Evolutionary conservation across 2,329 filamentous ascomycete genomes (phyloP), one percentile per base, ranked within the genome.

Genomic region (Aspergillus latus): DNA sequence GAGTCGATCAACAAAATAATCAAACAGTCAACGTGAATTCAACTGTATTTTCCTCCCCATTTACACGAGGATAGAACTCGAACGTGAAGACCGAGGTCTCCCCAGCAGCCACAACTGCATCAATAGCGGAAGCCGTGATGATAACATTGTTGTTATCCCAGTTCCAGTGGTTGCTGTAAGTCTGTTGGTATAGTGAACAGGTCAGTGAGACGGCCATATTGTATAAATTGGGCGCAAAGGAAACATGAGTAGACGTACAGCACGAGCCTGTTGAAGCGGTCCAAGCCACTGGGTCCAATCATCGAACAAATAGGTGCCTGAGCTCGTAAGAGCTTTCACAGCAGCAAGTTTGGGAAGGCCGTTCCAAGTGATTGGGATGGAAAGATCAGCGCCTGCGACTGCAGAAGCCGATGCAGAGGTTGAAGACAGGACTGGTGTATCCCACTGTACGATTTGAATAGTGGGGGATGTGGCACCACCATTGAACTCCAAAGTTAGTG

Each of bases 251-350:
- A 16, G 15, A 62, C 60, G 61, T 60, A 73, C 77, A 13, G 74
- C 65, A 10, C 66, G 63, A 1, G 70, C 78, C 59, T 82, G 74
- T 63, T 85, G 81, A 26, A 86, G 65, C 2, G 78, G 73, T 0
- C 80, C 79, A 1, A 85, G 68, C 30, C 75, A 82, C 62, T 76
- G 67, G 0, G 83, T 86, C 80, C 80, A 86, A 49, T 80, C 76
- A 60, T 86, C 83, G 4, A 82, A 74, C 5, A 86, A 64, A 51
- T 76, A 82, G 5, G 68, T 73, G 1, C 81, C 81, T 57, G 82
- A 79, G 1, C 63, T 67, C 16, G 75, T 76, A 4, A 79, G 46
- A 8, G 82, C 81, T 61, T 80, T 80, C 2, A 84, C 76, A 0
- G 83, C 74, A 0, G 83, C 82, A 0, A 80, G 70, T 5, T 74